Conservation (phyloP, 495 filamentous ascomycete genomes). For the Margaritispora aquatica region DNA sequence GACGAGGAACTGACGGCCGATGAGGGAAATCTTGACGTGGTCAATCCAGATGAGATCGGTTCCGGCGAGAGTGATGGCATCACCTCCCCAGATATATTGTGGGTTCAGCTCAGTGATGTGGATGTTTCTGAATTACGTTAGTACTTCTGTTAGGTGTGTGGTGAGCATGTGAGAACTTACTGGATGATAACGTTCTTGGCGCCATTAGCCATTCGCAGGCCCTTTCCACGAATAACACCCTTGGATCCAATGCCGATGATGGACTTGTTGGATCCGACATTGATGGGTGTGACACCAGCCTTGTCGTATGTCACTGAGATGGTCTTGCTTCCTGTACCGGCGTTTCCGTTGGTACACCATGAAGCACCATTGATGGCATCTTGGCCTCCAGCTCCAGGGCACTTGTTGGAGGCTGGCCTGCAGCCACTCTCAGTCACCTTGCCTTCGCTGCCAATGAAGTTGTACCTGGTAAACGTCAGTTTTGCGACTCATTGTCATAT, state of each 20-base stretch:
- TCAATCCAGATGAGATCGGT: slow-evolving; percentile 33
- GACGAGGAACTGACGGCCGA: slow-evolving; percentile 27
- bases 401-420: slow-evolving; percentile 31
- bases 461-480: slow-evolving; percentile 26
- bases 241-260: slow-evolving; percentile 27
- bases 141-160: neutral
- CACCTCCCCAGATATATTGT: slow-evolving; percentile 35
- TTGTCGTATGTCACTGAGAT: slow-evolving; percentile 20
- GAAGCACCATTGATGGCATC: slow-evolving; percentile 40
- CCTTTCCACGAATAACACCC: slow-evolving; percentile 34
- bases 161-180: slow-evolving; percentile 16
- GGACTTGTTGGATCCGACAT: slow-evolving; percentile 30
- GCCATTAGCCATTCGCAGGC: slow-evolving; percentile 31
- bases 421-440: slow-evolving; percentile 35
- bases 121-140: slow-evolving; percentile 12
- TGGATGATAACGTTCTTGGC: slow-evolving; percentile 32
- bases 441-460: slow-evolving; percentile 38
- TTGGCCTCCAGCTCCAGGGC: slow-evolving; percentile 22
- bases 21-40: slow-evolving; percentile 38
- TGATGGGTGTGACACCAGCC: slow-evolving; percentile 27
- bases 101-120: slow-evolving; percentile 29
- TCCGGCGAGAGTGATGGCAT: slow-evolving; percentile 30
- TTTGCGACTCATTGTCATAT: neutral
- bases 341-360: slow-evolving; percentile 21
- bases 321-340: slow-evolving; percentile 34